A percentile compares a stretch with the other conserved stretches of the same genome.
Conservation (phyloP, 2,329 filamentous ascomycete genomes). For the Fusarium chlamydosporum region DNA sequence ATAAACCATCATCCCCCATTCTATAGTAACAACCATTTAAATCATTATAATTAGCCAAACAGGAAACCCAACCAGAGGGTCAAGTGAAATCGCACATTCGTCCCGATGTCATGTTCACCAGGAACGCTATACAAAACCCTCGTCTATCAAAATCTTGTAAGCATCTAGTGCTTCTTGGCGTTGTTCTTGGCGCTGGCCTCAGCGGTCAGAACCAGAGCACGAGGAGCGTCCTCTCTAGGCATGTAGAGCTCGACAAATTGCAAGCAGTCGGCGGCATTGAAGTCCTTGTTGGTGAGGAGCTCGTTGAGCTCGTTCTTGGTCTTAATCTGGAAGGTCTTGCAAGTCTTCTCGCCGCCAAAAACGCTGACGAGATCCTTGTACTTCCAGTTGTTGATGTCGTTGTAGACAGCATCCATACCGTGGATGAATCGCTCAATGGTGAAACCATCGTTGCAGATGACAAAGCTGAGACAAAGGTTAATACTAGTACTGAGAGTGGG, state of each 20-base stretch:
- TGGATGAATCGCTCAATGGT: slow-evolving; percentile 93
- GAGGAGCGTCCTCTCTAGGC: slow-evolving; percentile 82
- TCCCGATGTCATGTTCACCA: slow-evolving; percentile 32
- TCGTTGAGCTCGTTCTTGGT: slow-evolving; percentile 77
- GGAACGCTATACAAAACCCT: slow-evolving; percentile 25
- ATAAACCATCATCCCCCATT: slow-evolving; percentile 23
- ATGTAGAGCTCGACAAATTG: slow-evolving; percentile 88
- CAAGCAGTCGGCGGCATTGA: slow-evolving; percentile 68
- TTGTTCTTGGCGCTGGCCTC: slow-evolving; percentile 79
- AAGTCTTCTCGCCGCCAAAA: slow-evolving; percentile 74
- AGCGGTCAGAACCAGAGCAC: slow-evolving; percentile 77
- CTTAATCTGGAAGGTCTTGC: slow-evolving; percentile 75
- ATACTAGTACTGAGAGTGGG: neutral
- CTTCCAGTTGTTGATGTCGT: slow-evolving; percentile 83
- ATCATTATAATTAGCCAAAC: slow-evolving; percentile 44
- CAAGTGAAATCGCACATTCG: slow-evolving; percentile 16
- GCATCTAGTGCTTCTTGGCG: slow-evolving; percentile 57
- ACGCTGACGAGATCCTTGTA: slow-evolving; percentile 76
- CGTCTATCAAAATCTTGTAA: slow-evolving; percentile 21
- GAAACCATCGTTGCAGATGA: slow-evolving; percentile 90
- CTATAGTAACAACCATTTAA: slow-evolving; percentile 42
- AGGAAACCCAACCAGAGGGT: slow-evolving; percentile 16
- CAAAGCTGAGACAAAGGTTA: slow-evolving; percentile 67
- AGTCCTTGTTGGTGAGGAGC: slow-evolving; percentile 74
- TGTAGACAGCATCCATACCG: slow-evolving; percentile 83